A percentile compares a stretch with the other conserved stretches of the same genome.
Conservation (phyloP, 352 stramenopile genomes). For the Phytophthora idaei region DNA sequence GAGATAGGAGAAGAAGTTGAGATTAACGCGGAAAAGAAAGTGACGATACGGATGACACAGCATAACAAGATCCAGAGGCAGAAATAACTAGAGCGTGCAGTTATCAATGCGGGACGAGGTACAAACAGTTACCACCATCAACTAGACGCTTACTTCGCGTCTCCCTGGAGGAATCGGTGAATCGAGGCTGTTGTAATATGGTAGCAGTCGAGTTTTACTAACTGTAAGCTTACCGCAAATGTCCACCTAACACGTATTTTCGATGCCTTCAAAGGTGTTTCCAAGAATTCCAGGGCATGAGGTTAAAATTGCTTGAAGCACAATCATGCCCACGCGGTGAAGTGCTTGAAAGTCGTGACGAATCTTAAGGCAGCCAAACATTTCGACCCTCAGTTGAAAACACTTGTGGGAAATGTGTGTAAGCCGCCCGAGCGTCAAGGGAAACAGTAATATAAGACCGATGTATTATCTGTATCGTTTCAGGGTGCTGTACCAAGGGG, state of each 20-base stretch:
- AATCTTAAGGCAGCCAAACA: slow-evolving; percentile 95
- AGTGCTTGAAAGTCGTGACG: slow-evolving; percentile 95
- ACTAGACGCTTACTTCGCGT: slow-evolving; percentile 88
- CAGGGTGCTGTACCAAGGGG: slow-evolving; percentile 86
- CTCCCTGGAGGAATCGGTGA: slow-evolving; percentile 94
- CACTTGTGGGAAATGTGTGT: slow-evolving; percentile 92
- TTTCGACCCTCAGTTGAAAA: slow-evolving; percentile 86
- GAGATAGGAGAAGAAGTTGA: slow-evolving; percentile 42
- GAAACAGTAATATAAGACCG: slow-evolving; percentile 85
- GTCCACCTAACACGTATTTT: slow-evolving; percentile 94
- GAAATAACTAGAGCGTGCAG: background rate
- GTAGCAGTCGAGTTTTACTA: slow-evolving; percentile 94
- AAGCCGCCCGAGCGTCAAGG: slow-evolving; percentile 78
- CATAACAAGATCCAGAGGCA: slow-evolving; percentile 22
- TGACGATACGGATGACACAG: slow-evolving; percentile 28
- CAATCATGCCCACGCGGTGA: slow-evolving; percentile 89
- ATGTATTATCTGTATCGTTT: slow-evolving; percentile 90
- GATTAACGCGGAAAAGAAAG: slow-evolving; percentile 44
- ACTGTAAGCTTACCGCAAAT: slow-evolving; percentile 83
- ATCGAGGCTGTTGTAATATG: slow-evolving; percentile 95
- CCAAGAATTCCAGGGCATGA: slow-evolving; percentile 93
- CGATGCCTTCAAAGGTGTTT: slow-evolving; percentile 94
- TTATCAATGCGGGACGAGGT: background rate
- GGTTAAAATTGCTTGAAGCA: slow-evolving; percentile 86
- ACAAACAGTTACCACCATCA: slow-evolving; percentile 91